Evolutionary conservation across 768 basidiomycete genomes (phyloP).

Genomic region (Scleroderma citrinum): DNA sequence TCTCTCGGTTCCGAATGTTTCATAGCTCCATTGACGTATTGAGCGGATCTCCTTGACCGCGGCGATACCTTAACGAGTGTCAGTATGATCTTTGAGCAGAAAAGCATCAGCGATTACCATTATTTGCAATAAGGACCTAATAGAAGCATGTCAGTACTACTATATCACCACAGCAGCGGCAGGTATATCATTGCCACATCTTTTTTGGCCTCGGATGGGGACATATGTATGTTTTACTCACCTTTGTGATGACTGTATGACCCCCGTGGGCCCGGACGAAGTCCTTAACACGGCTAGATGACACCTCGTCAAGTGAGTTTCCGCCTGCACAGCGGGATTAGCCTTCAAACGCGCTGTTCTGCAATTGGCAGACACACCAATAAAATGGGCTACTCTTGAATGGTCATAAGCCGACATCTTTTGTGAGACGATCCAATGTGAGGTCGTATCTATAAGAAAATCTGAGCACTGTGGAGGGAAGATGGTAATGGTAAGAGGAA

Average conservation of each 20-base stretch:
- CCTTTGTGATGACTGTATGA: constrained; percentile 98
- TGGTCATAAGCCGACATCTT: constrained; percentile 43
- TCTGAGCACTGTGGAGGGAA: constrained; percentile 1
- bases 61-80: constrained; percentile 71
- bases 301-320: constrained; percentile 83
- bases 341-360: constrained; percentile 9
- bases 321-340: constrained; percentile 56
- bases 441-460: constrained; percentile 4
- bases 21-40: constrained; percentile 99
- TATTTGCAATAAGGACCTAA: constrained; percentile 97
- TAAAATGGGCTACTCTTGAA: constrained; percentile 57
- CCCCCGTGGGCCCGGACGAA: constrained; percentile 90
- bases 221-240: constrained; percentile 29
- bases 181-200: too few relatives aligned
- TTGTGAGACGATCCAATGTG: not conserved
- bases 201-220: not conserved
- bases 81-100: constrained; percentile 12
- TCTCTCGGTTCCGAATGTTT: constrained; percentile 94
- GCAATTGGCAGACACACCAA: constrained; percentile 36
- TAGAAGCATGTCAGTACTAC: not conserved
- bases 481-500: constrained; percentile 18
- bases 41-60: constrained; percentile 99
- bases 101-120: constrained; percentile 47
- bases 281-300: constrained; percentile 74
- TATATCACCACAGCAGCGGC: not conserved